These are phyloP conservation scores for Aspergillus spinulosporus DNA, from an alignment of 2,329 filamentous ascomycete genomes.

Conservation along the genomic window DNA sequence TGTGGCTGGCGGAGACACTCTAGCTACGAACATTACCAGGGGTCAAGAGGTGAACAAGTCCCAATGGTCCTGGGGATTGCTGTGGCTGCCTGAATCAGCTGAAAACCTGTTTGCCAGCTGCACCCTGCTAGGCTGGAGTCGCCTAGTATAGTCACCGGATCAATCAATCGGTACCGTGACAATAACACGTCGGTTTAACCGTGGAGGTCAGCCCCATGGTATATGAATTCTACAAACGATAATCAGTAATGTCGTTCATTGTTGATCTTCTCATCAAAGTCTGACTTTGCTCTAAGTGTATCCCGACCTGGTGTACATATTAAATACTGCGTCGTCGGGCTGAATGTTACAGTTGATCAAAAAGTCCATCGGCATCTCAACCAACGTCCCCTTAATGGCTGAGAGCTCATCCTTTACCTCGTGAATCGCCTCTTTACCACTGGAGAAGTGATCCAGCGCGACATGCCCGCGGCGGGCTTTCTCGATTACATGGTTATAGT, in stretches of 20 bases:
- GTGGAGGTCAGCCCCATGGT: not conserved
- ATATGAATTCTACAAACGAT: not conserved
- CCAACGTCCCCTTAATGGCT: not conserved
- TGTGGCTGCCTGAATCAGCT: too few species aligned
- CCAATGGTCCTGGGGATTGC: too few species aligned
- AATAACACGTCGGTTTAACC: not conserved
- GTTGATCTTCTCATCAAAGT: not conserved
- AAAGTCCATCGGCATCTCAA: conserved; percentile 3
- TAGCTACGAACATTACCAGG: too few species aligned
- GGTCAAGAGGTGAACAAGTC: too few species aligned
- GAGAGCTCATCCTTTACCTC: conserved; percentile 1
- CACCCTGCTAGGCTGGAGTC: too few species aligned
- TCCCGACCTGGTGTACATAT: conserved; percentile 1
- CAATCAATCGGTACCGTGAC: too few species aligned
- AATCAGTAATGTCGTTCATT: too few species aligned
- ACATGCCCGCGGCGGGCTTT: not conserved
- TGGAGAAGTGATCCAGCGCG: not conserved
- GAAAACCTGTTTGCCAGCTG: too few species aligned
- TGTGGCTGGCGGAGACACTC: too few species aligned
- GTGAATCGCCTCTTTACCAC: not conserved
- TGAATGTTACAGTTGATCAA: not conserved
- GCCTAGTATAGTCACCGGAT: too few species aligned
- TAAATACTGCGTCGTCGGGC: not conserved
- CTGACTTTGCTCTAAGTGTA: not conserved
- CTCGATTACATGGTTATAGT: not conserved